phyloP scores from a whole-genome alignment of 2,329 filamentous ascomycete species.

The Ascochyta pisi region DNA sequence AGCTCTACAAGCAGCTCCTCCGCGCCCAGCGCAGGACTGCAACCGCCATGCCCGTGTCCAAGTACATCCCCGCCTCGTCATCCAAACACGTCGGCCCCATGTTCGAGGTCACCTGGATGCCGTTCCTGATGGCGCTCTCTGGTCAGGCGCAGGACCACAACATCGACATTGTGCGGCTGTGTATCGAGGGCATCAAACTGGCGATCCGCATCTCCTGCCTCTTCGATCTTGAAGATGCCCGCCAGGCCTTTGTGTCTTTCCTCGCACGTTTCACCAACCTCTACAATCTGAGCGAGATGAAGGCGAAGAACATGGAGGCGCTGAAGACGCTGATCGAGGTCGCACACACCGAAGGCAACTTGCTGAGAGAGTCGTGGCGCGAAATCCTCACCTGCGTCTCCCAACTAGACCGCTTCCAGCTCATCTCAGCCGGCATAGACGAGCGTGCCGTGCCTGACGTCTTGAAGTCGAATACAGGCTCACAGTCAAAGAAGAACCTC shows the following conservation, averaged over 20 bases:
- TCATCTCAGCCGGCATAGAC: conserved; percentile 93
- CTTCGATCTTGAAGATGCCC: conserved; percentile 90
- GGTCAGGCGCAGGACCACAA: conserved; percentile 95
- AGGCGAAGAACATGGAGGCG: conserved; percentile 94
- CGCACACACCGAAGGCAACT: conserved; percentile 89
- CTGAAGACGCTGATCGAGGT: conserved; percentile 90
- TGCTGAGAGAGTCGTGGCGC: conserved; percentile 89
- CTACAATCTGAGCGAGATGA: conserved; percentile 93
- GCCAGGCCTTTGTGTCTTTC: conserved; percentile 93
- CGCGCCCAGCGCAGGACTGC: conserved; percentile 85
- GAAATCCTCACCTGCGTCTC: conserved; percentile 95
- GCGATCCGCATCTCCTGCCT: conserved; percentile 92
- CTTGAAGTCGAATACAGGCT: conserved; percentile 72
- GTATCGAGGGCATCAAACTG: conserved; percentile 93
- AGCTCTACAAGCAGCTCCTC: conserved; percentile 92
- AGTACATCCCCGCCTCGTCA: conserved; percentile 90
- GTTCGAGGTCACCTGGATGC: conserved; percentile 99
- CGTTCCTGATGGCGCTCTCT: conserved; percentile 92
- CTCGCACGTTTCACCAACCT: conserved; percentile 93
- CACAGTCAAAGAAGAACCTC: conserved; percentile 70
- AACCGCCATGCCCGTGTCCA: conserved; percentile 69
- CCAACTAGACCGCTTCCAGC: conserved; percentile 91
- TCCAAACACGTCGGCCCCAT: conserved; percentile 96
- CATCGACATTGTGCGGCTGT: conserved; percentile 87
- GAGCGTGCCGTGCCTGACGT: conserved; percentile 93